Percentiles rank a stretch among this genome's conserved stretches.
phyloP scores from a whole-genome alignment of 2,329 filamentous ascomycete genomes.

The Beauveria varroae region DNA sequence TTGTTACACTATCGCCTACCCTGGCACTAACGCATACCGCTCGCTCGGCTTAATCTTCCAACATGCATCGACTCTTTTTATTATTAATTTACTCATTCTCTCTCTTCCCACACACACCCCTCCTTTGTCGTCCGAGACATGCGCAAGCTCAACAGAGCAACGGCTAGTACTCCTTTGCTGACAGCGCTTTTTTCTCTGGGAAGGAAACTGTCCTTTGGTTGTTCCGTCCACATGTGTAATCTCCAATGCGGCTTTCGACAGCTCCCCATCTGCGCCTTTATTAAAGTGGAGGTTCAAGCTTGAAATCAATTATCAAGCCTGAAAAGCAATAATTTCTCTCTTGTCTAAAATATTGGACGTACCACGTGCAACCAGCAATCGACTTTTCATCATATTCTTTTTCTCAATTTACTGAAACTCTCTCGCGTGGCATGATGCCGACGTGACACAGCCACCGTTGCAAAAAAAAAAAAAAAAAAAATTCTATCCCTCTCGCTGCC shows the following conservation, averaged over 20 bases:
- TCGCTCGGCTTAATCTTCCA: not conserved
- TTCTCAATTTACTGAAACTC: not conserved
- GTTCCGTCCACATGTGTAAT: not conserved
- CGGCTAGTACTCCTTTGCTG: not conserved
- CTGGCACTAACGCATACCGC: not conserved
- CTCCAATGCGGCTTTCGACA: not conserved
- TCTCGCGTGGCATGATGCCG: not conserved
- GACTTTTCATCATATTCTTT: not conserved
- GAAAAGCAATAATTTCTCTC: not conserved
- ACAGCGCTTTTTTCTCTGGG: not conserved
- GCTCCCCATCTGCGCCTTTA: not conserved
- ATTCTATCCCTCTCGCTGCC: not conserved
- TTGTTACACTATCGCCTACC: not conserved
- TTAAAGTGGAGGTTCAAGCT: not conserved
- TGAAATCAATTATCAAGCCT: not conserved
- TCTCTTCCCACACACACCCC: not conserved
- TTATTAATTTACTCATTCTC: too few relatives aligned
- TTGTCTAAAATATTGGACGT: too few relatives aligned
- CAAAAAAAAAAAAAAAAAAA: not conserved
- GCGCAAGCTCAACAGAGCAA: not conserved
- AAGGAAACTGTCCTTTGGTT: not conserved
- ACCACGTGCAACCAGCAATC: not conserved
- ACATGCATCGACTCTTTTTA: too few relatives aligned
- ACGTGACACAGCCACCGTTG: slow-evolving; percentile 5
- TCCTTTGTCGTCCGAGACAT: slow-evolving; percentile 7